Base-by-base conservation (phyloP, 352 stramenopile genomes). In the Phytophthora capsici region DNA sequence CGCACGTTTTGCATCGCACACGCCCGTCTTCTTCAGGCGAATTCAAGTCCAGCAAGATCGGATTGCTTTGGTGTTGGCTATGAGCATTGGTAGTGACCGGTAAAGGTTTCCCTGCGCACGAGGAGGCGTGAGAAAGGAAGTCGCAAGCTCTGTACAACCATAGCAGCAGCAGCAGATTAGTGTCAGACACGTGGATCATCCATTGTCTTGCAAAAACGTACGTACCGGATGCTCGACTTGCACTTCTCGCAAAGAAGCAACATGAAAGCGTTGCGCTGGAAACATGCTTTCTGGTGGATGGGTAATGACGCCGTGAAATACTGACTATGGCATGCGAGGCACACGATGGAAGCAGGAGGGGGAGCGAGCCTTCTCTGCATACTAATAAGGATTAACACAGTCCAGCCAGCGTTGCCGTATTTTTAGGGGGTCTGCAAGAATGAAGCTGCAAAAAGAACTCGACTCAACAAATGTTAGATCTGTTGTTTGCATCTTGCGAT, bases 201-300 rank as follows among this genome's bases (percentile, higher is more conserved):
- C 5, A 43, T 30, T 14, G 28, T 44, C 10, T 14, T 34, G 28
- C 28, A 34, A 14, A n/a, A 28, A 28, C 25, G 25, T 16, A 60
- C 69, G 16, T 41, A 83, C 75, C 71, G 70, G 36, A 91, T 41
- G 3, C 37, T 26, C 0, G 8, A 9, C 25, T 71, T 62, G 59
- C 84, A 93, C 22, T 55, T 76, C 7, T 60, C 48, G 28, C 84
- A 93, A 26, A 38, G 17, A 9, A 93, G 43, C 12, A 84, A 60
- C 8, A 83, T 73, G 32, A 88, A 89, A 1, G 71, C 63, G 26
- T 93, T 81, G n/a, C 76, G 76, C 36, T 83, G 73, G 52, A 87
- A 93, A 52, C 84, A 93, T 4, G 60, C 74, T 50, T 90, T 90
- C 53, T 91, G 82, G 46, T 93, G 84, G 55, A 93, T 89, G 0